A percentile compares a stretch with the other conserved stretches of the same genome.
phyloP scores from a whole-genome alignment of 495 filamentous ascomycete species.

The Massariosphaeria phaeospora region DNA sequence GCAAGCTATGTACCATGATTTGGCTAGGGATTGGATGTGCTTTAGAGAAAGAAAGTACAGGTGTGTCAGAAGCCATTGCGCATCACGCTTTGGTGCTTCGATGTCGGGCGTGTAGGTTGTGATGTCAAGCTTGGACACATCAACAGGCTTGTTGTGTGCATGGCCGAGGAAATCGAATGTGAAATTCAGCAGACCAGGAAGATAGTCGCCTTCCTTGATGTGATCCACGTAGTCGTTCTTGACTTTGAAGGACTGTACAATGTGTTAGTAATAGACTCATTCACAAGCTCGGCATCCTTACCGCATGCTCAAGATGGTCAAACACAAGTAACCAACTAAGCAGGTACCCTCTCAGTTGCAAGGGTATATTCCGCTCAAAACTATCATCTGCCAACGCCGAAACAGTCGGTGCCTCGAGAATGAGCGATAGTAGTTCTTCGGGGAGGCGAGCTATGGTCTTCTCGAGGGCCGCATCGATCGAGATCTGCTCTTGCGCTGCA shows the following conservation, averaged over 20 bases:
- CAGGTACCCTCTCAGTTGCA: constrained; percentile 65
- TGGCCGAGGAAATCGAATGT: constrained; percentile 77
- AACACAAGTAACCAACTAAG: constrained; percentile 88
- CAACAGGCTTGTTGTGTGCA: constrained; percentile 60
- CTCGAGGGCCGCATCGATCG: constrained; percentile 72
- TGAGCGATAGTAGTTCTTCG: constrained; percentile 47
- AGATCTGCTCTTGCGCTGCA: constrained; percentile 70
- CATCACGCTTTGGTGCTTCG: constrained; percentile 56
- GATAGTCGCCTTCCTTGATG: constrained; percentile 66
- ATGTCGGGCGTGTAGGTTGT: constrained; percentile 59
- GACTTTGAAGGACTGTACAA: constrained; percentile 62
- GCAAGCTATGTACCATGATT: constrained; percentile 78
- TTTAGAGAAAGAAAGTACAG: constrained; percentile 77
- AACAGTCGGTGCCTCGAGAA: constrained; percentile 44
- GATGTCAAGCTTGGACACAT: constrained; percentile 63
- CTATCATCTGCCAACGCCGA: constrained; percentile 41
- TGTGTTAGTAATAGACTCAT: not conserved
- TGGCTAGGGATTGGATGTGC: constrained; percentile 70
- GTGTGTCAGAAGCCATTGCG: constrained; percentile 77
- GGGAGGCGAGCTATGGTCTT: constrained; percentile 57
- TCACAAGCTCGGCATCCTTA: constrained; percentile 37
- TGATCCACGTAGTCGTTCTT: constrained; percentile 70
- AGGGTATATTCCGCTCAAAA: constrained; percentile 51
- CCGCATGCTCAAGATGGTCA: constrained; percentile 73
- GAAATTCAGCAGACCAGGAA: constrained; percentile 67